phyloP scores from a whole-genome alignment of 2,329 filamentous ascomycete genomes.

The Ascocoryne sarcoides region DNA sequence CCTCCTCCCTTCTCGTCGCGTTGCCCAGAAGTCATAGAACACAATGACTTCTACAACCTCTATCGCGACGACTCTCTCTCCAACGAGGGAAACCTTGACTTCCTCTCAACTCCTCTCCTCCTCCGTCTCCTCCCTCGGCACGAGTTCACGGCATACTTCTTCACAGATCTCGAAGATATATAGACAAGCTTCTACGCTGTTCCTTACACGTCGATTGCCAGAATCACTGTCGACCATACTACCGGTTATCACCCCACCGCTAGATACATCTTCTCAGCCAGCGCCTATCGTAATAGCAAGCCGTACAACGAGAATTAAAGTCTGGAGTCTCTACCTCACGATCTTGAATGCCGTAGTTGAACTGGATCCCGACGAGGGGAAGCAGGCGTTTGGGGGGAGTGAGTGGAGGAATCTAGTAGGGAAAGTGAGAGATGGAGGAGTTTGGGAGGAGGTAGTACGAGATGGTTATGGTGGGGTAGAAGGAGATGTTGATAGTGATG shows the following conservation, averaged over 20 bases:
- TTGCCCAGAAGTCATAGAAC: conserved; percentile 4
- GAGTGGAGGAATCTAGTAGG: conserved; percentile 76
- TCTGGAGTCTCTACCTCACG: conserved; percentile 95
- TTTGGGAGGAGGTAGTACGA: conserved; percentile 91
- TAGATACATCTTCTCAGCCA: conserved; percentile 33
- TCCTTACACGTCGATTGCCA: conserved; percentile 84
- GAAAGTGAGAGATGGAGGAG: conserved; percentile 77
- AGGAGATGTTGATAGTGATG: conserved; percentile 86
- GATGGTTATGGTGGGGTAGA: conserved; percentile 84
- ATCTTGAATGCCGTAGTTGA: conserved; percentile 87
- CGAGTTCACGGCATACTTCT: conserved; percentile 50
- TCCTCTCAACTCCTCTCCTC: conserved; percentile 52
- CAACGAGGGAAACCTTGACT: conserved; percentile 36
- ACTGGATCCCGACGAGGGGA: conserved; percentile 82
- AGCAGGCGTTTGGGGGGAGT: conserved; percentile 74
- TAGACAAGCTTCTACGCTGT: conserved; percentile 87
- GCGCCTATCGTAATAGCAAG: conserved; percentile 70
- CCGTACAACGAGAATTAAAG: conserved; percentile 77
- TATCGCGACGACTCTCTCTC: conserved; percentile 20
- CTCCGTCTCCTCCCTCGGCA: conserved; percentile 61
- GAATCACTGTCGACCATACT: conserved; percentile 81
- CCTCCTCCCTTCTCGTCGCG: conserved; percentile 8
- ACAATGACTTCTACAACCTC: conserved; percentile 24
- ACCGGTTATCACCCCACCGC: conserved; percentile 60
- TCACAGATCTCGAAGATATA: conserved; percentile 83